phyloP scores from a whole-genome alignment of 2,329 filamentous ascomycete genomes.

The Monosporascus sp. region DNA sequence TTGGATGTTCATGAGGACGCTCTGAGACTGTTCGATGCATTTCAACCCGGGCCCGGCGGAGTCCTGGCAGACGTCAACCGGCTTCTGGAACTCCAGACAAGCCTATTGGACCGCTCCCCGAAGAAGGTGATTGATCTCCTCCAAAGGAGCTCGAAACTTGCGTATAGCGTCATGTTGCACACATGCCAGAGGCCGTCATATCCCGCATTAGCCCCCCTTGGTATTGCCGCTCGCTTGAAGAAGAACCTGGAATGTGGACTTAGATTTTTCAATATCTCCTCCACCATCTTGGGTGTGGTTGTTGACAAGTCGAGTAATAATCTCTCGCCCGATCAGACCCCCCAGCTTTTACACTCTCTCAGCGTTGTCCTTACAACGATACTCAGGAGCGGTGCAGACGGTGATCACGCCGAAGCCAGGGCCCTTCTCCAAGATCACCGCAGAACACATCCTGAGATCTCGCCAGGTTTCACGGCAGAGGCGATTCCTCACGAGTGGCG shows the following conservation, averaged over 20 bases:
- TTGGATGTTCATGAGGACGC: conserved; percentile 27
- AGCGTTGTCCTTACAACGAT: conserved; percentile 30
- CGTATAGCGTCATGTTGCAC: conserved; percentile 19
- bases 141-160: conserved; percentile 26
- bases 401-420: conserved; percentile 31
- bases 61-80: conserved; percentile 38
- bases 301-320: conserved; percentile 54
- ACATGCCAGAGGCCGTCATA: conserved; percentile 23
- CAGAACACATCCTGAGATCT: conserved; percentile 32
- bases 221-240: conserved; percentile 22
- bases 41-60: conserved; percentile 36
- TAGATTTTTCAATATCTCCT: conserved; percentile 38
- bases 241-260: conserved; percentile 36
- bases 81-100: conserved; percentile 37
- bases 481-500: conserved; percentile 62
- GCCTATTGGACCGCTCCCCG: conserved; percentile 40
- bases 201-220: conserved; percentile 7
- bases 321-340: conserved; percentile 41
- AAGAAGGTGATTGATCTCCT: conserved; percentile 41
- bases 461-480: conserved; percentile 36
- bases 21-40: conserved; percentile 33
- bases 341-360: conserved; percentile 34
- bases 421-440: conserved; percentile 28
- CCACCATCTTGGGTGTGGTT: conserved; percentile 37
- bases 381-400: conserved; percentile 35